A percentile compares a stretch with the other conserved stretches of the same genome.
phyloP scores from a whole-genome alignment of 2,329 filamentous ascomycete genomes.

The Orbilia blumenaviensis region DNA sequence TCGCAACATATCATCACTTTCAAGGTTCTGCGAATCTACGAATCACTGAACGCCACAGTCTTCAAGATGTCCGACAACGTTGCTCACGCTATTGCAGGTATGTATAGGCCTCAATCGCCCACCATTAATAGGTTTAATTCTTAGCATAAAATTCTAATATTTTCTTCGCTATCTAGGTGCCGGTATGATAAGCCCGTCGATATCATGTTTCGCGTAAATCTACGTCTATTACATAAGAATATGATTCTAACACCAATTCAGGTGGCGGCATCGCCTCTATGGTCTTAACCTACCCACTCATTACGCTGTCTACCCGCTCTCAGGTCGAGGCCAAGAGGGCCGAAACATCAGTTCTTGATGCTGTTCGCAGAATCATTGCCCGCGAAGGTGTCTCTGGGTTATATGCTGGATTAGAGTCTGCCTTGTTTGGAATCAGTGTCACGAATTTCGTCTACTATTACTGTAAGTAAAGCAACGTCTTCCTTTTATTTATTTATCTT shows the following conservation, averaged over 20 bases:
- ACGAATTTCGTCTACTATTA: constrained; percentile 99
- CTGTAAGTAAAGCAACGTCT: no score
- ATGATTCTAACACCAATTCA: constrained; percentile 62
- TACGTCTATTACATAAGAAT: background rate
- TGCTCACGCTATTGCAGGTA: constrained; percentile 87
- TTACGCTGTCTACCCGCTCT: constrained; percentile 94
- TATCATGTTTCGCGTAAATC: background rate
- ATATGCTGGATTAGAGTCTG: constrained; percentile 91
- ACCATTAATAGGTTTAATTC: background rate
- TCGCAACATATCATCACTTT: background rate
- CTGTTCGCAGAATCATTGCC: constrained; percentile 84
- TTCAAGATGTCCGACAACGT: constrained; percentile 75
- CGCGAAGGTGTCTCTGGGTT: constrained; percentile 89
- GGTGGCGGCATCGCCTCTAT: constrained; percentile 95
- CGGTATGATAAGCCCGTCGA: constrained; percentile 27
- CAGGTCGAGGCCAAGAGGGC: constrained; percentile 97
- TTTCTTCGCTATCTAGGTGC: constrained; percentile 13
- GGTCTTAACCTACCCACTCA: constrained; percentile 95
- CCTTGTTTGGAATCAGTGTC: constrained; percentile 95
- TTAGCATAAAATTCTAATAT: background rate
- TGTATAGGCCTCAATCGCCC: background rate
- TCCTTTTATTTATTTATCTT: no score
- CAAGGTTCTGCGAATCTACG: background rate
- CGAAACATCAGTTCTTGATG: constrained; percentile 82
- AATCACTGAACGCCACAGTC: background rate